A percentile compares a stretch with the other conserved stretches of the same genome.
phyloP scores from a whole-genome alignment of 2,329 filamentous ascomycete species.

The Aspergillus texensis region DNA sequence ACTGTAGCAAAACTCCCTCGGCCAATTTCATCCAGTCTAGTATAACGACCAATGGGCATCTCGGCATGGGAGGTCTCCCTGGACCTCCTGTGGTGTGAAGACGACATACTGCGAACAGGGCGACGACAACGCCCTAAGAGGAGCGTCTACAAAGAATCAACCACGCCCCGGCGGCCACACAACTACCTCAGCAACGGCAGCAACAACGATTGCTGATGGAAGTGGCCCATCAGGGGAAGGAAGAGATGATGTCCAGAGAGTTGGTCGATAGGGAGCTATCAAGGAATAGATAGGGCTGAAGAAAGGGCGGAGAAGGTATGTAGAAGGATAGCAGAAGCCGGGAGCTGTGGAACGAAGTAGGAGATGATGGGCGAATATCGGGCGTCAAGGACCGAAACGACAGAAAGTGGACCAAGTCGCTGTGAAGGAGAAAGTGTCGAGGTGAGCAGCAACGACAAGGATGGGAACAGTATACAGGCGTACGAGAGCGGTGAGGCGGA shows the following conservation, averaged over 20 bases:
- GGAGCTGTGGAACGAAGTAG: constrained; percentile 22
- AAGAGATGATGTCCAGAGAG: constrained; percentile 13
- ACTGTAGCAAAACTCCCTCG: constrained; percentile 98
- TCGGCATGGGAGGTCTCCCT: constrained; percentile 36
- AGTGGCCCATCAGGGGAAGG: constrained; percentile 39
- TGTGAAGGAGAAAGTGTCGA: not conserved
- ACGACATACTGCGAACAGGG: constrained; percentile 44
- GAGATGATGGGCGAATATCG: constrained; percentile 8
- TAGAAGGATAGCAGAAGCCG: constrained; percentile 4
- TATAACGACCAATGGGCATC: constrained; percentile 71
- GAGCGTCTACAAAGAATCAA: constrained; percentile 17
- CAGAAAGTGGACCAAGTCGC: not conserved
- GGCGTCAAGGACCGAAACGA: not conserved
- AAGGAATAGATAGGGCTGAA: constrained; percentile 12
- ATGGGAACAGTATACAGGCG: constrained; percentile 3
- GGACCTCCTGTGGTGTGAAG: constrained; percentile 45
- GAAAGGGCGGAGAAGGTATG: constrained; percentile 2
- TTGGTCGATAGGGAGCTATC: constrained; percentile 17
- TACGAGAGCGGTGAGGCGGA: constrained; percentile 25
- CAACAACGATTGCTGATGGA: constrained; percentile 26
- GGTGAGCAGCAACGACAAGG: constrained; percentile 1
- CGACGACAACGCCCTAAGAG: constrained; percentile 21
- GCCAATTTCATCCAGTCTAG: constrained; percentile 85
- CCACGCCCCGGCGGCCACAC: constrained; percentile 35
- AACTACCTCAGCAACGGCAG: constrained; percentile 39